Evolutionary conservation across 805 yeast genomes (phyloP), one percentile per base, ranked within the genome.

Genomic region (Wilhelminamyces savonicus): DNA sequence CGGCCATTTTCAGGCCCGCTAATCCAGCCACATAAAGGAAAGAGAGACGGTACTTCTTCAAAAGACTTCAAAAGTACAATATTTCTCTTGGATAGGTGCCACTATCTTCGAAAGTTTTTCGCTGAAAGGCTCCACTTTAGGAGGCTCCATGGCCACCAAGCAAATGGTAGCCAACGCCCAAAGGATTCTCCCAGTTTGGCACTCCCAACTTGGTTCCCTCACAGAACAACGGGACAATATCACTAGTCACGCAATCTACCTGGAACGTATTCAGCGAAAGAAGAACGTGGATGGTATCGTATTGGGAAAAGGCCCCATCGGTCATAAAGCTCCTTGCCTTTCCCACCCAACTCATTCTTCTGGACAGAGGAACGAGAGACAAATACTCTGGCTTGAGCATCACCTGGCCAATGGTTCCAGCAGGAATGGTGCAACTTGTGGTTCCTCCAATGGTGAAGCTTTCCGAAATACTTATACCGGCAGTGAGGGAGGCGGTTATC

Each of bases 181-280:
- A 25, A 2, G 54, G 54, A 15, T 35, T 25, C 3, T 37, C 36
- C 45, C 50, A 50, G 20, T 50, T 34, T 4, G 45, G 40, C 18
- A 29, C 32, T 8, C 54, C 54, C 13, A 47, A 16, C 13, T 30
- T 37, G 12, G 28, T 34, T 14, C 36, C 39, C 5, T 33, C 23
- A 26, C 56, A 50, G 21, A 37, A 41, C 26, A 50, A 35, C 15
- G 36, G 35, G 13, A 48, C 50, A 3, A 41, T 36, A 18, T 50
- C 54, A 31, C 36, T 39, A 13, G 53, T 48, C 6, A 46, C 51
- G 43, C 56, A 50, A 6, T 36, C 42, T 3, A 37, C 29, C 27
- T 43, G 35, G 14, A 28, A 22, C 7, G 32, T 31, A 10, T 33
- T 28, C 3, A 29, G 26, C n/a, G 40, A 36, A 20, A 42, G 12